Conservation (phyloP, 805 yeast genomes). For the Cyberlindnera petersonii region DNA sequence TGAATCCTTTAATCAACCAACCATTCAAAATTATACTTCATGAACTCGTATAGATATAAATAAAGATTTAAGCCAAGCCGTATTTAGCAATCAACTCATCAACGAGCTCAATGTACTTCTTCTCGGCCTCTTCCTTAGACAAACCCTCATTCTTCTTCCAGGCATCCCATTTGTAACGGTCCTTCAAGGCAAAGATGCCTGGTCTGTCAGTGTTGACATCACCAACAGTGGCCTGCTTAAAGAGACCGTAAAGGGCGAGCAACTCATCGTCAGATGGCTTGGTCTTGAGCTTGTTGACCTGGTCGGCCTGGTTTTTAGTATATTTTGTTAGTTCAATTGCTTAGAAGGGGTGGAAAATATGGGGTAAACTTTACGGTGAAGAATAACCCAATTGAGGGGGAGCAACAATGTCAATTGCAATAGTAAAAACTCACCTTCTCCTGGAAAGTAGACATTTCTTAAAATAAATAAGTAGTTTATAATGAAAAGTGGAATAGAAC, state of each 20-base stretch:
- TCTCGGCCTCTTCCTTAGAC: slow-evolving; percentile 86
- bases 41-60: background rate
- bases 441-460: slow-evolving; percentile 9
- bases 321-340: no score
- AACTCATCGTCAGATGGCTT: slow-evolving; percentile 87
- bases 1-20: no score
- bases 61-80: slow-evolving; percentile 25
- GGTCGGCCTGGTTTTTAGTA: slow-evolving; percentile 67
- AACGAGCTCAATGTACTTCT: slow-evolving; percentile 67
- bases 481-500: no score
- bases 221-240: slow-evolving; percentile 96
- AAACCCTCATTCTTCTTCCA: slow-evolving; percentile 89
- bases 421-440: slow-evolving; percentile 13
- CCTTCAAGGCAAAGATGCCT: slow-evolving; percentile 88
- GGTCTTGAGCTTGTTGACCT: slow-evolving; percentile 67
- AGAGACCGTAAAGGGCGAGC: slow-evolving; percentile 82
- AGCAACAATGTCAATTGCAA: no score
- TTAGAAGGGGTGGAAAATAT: no score
- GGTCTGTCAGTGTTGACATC: slow-evolving; percentile 89
- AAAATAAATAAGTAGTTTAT: background rate
- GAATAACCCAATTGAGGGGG: no score
- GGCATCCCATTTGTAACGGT: slow-evolving; percentile 96
- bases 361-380: no score
- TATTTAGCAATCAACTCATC: slow-evolving; percentile 57
- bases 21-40: background rate